Percentiles rank a stretch among this genome's conserved stretches.
These are phyloP conservation scores for Vigna mungo DNA, from an alignment of 306 rosid species.

Conservation along the genomic window DNA sequence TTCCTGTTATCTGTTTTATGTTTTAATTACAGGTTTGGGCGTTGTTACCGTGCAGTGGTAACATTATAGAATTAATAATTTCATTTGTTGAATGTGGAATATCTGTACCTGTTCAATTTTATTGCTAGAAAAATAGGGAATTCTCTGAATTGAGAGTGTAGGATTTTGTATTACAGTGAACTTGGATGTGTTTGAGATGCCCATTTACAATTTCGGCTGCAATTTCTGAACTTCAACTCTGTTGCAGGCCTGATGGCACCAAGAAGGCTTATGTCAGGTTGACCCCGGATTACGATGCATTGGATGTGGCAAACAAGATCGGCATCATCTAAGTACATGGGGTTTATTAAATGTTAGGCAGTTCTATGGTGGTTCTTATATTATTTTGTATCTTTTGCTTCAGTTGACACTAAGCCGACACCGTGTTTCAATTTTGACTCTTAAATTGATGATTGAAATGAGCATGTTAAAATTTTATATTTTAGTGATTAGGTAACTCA, in stretches of 20 bases:
- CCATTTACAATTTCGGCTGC: neutral
- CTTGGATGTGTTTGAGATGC: neutral
- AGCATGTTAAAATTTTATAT: neutral
- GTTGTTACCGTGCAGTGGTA: neutral
- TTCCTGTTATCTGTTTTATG: neutral
- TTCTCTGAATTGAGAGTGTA: neutral
- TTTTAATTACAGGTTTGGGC: neutral
- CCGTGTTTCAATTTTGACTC: conserved; percentile 50
- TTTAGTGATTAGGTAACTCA: neutral
- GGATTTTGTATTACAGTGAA: neutral
- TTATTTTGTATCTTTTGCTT: conserved; percentile 27
- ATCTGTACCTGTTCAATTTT: neutral
- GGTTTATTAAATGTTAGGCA: conserved; percentile 33
- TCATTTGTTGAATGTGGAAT: neutral
- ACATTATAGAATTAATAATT: neutral
- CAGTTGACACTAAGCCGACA: conserved; percentile 20
- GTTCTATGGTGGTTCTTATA: conserved; percentile 26
- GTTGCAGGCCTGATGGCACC: conserved; percentile 90
- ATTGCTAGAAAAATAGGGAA: neutral
- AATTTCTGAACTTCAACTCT: conserved; percentile 25
- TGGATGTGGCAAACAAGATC: conserved; percentile 92
- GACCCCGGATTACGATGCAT: conserved; percentile 87
- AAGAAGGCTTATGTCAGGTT: conserved; percentile 90
- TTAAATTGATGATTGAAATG: conserved; percentile 29
- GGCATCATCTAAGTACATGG: conserved; percentile 71